phyloP scores from a whole-genome alignment of 495 filamentous ascomycete species.

The Penicillium simplicissimum region DNA sequence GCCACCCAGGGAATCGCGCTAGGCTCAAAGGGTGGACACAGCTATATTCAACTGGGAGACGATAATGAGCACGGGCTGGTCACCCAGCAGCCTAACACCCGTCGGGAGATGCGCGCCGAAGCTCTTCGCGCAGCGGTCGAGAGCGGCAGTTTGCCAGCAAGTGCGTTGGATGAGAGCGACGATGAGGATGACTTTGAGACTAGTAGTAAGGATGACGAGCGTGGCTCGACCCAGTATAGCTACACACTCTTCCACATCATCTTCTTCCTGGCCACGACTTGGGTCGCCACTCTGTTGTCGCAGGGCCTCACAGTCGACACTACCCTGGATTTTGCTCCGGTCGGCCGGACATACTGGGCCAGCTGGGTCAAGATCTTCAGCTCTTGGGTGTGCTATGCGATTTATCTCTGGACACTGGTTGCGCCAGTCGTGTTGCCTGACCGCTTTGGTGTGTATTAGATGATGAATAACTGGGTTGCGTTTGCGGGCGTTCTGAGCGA shows the following conservation, averaged over 20 bases:
- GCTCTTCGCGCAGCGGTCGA: conserved; percentile 90
- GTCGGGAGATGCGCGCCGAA: conserved; percentile 88
- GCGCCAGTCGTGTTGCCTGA: conserved; percentile 86
- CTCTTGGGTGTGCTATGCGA: conserved; percentile 93
- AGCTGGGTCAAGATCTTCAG: conserved; percentile 99
- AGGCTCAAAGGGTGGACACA: conserved; percentile 61
- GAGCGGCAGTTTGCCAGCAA: conserved; percentile 85
- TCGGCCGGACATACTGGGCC: conserved; percentile 94
- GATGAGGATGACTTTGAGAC: conserved; percentile 62
- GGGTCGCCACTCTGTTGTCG: conserved; percentile 91
- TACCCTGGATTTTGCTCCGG: conserved; percentile 75
- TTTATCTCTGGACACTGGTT: conserved; percentile 90
- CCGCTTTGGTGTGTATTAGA: conserved; percentile 62
- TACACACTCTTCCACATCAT: conserved; percentile 97
- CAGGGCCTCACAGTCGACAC: conserved; percentile 73
- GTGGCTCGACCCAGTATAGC: conserved; percentile 87
- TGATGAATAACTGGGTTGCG: conserved; percentile 10
- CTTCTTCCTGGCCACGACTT: conserved; percentile 92
- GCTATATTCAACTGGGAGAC: conserved; percentile 63
- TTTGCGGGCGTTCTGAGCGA: conserved; percentile 27
- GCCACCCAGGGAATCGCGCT: conserved; percentile 92
- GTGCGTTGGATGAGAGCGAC: conserved; percentile 79
- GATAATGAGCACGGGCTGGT: conserved; percentile 83
- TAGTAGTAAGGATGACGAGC: conserved; percentile 76
- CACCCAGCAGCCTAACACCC: conserved; percentile 77